Percentiles rank a stretch among this genome's conserved stretches.
Evolutionary conservation across 1,284 basidiomycete species (phyloP).

Genomic region (Trametes polyzona): DNA sequence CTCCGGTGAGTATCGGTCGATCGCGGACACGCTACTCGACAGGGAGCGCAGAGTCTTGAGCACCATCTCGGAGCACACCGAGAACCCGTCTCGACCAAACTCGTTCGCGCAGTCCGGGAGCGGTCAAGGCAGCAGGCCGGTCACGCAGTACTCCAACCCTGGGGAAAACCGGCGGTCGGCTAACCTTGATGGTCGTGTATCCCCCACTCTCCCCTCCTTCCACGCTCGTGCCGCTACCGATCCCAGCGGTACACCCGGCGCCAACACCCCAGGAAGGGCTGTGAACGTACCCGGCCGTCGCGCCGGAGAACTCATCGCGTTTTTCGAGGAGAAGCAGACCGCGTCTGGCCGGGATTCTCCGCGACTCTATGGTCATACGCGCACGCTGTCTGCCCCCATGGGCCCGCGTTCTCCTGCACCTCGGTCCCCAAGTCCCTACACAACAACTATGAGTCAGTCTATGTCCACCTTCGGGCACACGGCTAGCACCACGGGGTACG

Average conservation of each 20-base stretch:
- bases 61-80: constrained; percentile 46
- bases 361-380: constrained; percentile 45
- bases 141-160: constrained; percentile 28
- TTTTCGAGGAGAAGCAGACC: constrained; percentile 65
- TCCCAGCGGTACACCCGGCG: constrained; percentile 21
- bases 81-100: constrained; percentile 40
- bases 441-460: constrained; percentile 44
- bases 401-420: constrained; percentile 57
- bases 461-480: constrained; percentile 41
- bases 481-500: constrained; percentile 29
- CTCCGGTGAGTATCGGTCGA: constrained; percentile 25
- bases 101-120: constrained; percentile 34
- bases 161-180: constrained; percentile 33
- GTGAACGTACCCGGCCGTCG: constrained; percentile 54
- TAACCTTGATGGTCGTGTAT: constrained; percentile 21
- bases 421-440: constrained; percentile 57
- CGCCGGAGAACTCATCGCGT: constrained; percentile 71
- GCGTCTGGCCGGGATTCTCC: constrained; percentile 34
- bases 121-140: constrained; percentile 29
- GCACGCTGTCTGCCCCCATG: constrained; percentile 57
- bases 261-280: constrained; percentile 30
- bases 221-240: constrained; percentile 38
- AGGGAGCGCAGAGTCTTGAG: constrained; percentile 36
- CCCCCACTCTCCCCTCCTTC: constrained; percentile 17
- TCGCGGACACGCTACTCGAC: constrained; percentile 27